Conservation (phyloP, 2,329 filamentous ascomycete species). For the Diaporthe humulicola region DNA sequence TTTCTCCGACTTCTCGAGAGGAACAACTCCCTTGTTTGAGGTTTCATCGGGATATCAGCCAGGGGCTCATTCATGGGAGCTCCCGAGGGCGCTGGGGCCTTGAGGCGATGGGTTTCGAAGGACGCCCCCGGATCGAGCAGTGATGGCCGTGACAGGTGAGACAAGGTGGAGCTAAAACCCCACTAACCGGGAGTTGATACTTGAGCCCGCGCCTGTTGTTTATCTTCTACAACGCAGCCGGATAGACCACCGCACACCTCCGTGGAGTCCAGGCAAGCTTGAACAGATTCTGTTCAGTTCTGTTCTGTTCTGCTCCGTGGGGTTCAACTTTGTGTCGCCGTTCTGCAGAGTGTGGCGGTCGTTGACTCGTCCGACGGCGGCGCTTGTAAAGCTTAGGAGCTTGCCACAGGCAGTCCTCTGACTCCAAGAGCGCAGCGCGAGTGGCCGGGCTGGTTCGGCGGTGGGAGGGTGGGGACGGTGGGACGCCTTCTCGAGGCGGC, state of each 20-base stretch:
- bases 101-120: neutral
- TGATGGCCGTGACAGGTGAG: constrained; percentile 26
- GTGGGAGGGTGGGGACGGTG: neutral
- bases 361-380: constrained; percentile 19
- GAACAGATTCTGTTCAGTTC: neutral
- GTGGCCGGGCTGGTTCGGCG: neutral
- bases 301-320: neutral
- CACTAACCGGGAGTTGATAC: constrained; percentile 1
- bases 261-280: neutral
- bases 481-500: neutral
- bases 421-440: neutral
- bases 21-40: neutral
- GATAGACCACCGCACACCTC: no score
- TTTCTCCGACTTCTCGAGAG: constrained; percentile 7
- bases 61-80: constrained; percentile 25
- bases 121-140: neutral
- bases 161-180: constrained; percentile 16
- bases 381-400: constrained; percentile 15
- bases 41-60: constrained; percentile 13
- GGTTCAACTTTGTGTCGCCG: neutral
- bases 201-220: neutral
- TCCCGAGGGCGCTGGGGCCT: constrained; percentile 21
- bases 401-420: constrained; percentile 21
- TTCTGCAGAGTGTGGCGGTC: constrained; percentile 6
- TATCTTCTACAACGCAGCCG: neutral